These are phyloP conservation scores for Wickerhamiella australiensis DNA, from an alignment of 805 yeast genomes.

Conservation along the genomic window DNA sequence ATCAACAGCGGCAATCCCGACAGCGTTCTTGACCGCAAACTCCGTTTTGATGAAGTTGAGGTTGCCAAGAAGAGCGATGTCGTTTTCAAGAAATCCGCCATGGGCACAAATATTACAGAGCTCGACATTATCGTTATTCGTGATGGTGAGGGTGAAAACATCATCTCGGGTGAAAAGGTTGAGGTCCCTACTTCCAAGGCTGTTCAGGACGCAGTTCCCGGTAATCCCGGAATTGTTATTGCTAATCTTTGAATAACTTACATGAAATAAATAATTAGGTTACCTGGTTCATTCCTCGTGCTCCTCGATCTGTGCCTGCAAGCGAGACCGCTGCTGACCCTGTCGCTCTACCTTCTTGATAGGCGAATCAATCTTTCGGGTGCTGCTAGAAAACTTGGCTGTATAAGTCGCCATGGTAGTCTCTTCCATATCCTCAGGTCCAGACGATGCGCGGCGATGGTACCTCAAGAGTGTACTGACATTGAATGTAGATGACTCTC, in stretches of 20 bases:
- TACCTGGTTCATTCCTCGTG: background rate
- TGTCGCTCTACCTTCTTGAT: slow-evolving; percentile 4
- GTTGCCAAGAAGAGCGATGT: slow-evolving; percentile 45
- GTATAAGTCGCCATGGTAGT: background rate
- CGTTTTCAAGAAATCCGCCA: slow-evolving; percentile 52
- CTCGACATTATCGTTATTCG: slow-evolving; percentile 51
- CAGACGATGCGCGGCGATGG: slow-evolving; percentile 4
- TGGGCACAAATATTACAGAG: slow-evolving; percentile 42
- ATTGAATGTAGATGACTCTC: slow-evolving; percentile 4
- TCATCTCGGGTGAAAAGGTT: slow-evolving; percentile 56
- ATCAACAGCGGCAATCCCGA: slow-evolving; percentile 40
- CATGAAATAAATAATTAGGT: background rate
- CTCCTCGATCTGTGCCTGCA: slow-evolving; percentile 6
- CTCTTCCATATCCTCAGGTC: background rate
- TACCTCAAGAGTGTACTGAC: slow-evolving; percentile 3
- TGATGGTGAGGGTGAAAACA: slow-evolving; percentile 58
- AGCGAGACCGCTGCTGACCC: background rate
- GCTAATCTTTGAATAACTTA: slow-evolving; percentile 32
- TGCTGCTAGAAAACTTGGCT: background rate
- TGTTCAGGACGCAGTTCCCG: slow-evolving; percentile 79
- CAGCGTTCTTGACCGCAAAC: slow-evolving; percentile 79
- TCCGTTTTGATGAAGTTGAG: slow-evolving; percentile 64
- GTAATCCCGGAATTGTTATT: slow-evolving; percentile 77
- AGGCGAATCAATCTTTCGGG: slow-evolving; percentile 5
- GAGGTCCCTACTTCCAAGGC: slow-evolving; percentile 57